Conservation (phyloP, 371 early-diverging fungal species). For the Apophysomyces trapeziformis region DNA sequence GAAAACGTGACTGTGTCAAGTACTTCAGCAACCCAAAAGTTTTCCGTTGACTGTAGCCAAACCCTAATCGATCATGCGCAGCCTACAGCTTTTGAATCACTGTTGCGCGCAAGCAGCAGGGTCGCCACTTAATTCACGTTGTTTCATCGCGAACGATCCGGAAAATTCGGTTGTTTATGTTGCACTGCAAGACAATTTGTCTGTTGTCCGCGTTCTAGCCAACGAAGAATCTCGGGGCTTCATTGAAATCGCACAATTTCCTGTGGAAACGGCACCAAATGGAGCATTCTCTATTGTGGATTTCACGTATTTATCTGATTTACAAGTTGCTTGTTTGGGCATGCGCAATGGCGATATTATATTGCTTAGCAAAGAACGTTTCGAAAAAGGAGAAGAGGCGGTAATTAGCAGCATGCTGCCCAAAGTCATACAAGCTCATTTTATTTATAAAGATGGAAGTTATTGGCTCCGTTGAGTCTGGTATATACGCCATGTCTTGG, state of each 20-base stretch:
- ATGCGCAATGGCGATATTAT: conserved; percentile 73
- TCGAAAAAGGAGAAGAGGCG: conserved; percentile 53
- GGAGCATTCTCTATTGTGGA: conserved; percentile 39
- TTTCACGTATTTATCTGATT: conserved; percentile 67
- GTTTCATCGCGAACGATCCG: conserved; percentile 55
- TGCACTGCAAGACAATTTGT: conserved; percentile 46
- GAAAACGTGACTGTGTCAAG: neutral
- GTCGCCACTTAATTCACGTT: conserved; percentile 21
- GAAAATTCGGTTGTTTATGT: conserved; percentile 54
- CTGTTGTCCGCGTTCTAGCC: neutral
- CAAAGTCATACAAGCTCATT: neutral
- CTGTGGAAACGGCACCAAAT: neutral
- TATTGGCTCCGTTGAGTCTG: conserved; percentile 82
- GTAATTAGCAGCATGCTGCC: conserved; percentile 21
- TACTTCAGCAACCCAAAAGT: neutral
- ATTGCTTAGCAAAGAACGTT: conserved; percentile 60
- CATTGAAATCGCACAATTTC: conserved; percentile 13
- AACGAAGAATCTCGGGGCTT: neutral
- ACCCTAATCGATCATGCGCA: neutral
- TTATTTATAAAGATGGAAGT: conserved; percentile 52
- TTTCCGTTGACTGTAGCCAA: neutral
- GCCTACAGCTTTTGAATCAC: neutral
- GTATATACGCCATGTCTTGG: conserved; percentile 84
- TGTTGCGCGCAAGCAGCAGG: neutral
- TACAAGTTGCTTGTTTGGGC: conserved; percentile 68